phyloP scores from a whole-genome alignment of 176 grass and related monocot species.

The Musa itinerans region DNA sequence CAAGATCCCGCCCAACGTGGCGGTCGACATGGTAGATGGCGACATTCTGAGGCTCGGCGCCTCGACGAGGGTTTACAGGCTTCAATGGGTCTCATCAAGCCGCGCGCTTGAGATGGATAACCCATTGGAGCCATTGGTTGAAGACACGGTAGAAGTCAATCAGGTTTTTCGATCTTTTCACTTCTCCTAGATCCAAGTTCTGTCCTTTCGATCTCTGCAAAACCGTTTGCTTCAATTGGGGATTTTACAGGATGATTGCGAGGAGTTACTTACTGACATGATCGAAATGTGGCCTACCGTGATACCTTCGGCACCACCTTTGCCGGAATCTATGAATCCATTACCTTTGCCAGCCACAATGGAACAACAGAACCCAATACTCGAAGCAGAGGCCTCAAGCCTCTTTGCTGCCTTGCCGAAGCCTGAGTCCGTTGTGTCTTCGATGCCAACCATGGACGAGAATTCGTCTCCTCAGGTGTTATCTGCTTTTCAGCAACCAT shows the following conservation, averaged over 20 bases:
- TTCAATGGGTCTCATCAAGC: constrained; percentile 60
- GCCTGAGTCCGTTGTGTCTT: constrained; percentile 35
- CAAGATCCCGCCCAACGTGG: constrained; percentile 51
- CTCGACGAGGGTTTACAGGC: constrained; percentile 64
- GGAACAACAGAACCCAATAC: constrained; percentile 4
- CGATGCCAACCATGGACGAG: constrained; percentile 11
- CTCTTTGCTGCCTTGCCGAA: constrained; percentile 10
- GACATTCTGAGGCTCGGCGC: constrained; percentile 52
- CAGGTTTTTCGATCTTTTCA: constrained; percentile 34
- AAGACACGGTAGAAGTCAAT: constrained; percentile 62
- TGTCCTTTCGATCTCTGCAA: no score
- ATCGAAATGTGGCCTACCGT: constrained; percentile 19
- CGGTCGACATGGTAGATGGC: constrained; percentile 50
- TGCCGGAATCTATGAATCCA: constrained; percentile 27
- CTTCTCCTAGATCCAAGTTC: not conserved
- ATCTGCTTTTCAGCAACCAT: constrained; percentile 10
- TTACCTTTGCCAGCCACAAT: constrained; percentile 28
- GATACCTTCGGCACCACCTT: constrained; percentile 41
- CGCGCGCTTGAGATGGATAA: constrained; percentile 66
- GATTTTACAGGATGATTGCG: constrained; percentile 3
- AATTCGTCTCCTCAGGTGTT: not conserved
- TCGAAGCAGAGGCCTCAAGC: no score
- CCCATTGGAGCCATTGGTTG: constrained; percentile 44
- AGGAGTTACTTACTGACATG: not conserved
- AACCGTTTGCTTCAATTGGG: not conserved